phyloP scores from a whole-genome alignment of 2,329 filamentous ascomycete species.

The Lasiodiplodia hormozganensis region DNA sequence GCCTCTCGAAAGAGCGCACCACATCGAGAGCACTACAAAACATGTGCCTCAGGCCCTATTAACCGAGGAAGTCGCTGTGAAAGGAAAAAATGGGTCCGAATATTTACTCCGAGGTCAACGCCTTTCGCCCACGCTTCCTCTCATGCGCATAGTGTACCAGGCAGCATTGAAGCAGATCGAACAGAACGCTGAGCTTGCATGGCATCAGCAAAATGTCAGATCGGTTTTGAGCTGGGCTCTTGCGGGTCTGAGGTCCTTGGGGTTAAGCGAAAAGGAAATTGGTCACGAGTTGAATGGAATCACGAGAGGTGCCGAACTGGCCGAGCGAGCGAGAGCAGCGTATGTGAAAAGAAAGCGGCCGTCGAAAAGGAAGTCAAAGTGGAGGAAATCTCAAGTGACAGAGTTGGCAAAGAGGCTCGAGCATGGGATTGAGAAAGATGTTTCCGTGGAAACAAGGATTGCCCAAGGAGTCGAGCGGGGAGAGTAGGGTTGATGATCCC shows the following conservation, averaged over 20 bases:
- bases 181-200: not conserved
- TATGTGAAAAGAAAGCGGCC: not conserved
- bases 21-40: not conserved
- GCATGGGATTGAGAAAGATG: not conserved
- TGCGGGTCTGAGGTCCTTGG: not conserved
- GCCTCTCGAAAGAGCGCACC: not conserved
- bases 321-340: not conserved
- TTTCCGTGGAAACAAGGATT: not conserved
- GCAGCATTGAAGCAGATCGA: not conserved
- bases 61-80: not conserved
- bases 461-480: not conserved
- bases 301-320: not conserved
- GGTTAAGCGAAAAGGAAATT: not conserved
- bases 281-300: constrained; percentile 2
- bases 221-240: constrained; percentile 14
- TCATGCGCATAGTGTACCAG: constrained; percentile 21
- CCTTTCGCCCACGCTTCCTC: not conserved
- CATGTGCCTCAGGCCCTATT: not conserved
- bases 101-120: not conserved
- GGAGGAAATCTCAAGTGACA: not conserved
- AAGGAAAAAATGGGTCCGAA: not conserved
- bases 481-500: not conserved
- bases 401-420: not conserved
- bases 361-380: not conserved
- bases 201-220: not conserved